Percentiles rank a stretch among this genome's conserved stretches.
Evolutionary conservation across 345 rosid species (phyloP).

Genomic region (Abelmoschus esculentus): DNA sequence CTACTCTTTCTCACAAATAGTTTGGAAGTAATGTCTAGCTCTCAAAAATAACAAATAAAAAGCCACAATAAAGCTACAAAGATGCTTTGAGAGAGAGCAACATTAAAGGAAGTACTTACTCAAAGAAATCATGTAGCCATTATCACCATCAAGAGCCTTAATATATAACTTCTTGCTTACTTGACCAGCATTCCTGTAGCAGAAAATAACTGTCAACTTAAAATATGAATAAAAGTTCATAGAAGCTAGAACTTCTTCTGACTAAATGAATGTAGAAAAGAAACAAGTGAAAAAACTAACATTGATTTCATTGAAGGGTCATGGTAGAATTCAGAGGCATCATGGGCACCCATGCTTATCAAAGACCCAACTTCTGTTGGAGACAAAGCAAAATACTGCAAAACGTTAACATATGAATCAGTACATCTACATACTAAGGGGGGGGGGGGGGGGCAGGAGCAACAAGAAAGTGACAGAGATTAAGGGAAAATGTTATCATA

Average conservation of each 20-base stretch:
- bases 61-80: not conserved
- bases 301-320: conserved; percentile 84
- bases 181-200: conserved; percentile 85
- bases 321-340: conserved; percentile 81
- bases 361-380: conserved; percentile 88
- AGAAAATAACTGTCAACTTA: not conserved
- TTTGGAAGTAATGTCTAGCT: not conserved
- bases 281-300: conserved; percentile 22
- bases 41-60: not conserved
- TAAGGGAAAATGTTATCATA: not conserved
- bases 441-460: not conserved
- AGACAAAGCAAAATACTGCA: conserved; percentile 79
- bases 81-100: not conserved
- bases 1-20: not conserved
- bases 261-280: not conserved
- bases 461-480: not conserved
- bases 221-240: not conserved
- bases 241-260: not conserved
- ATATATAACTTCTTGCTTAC: conserved; percentile 79
- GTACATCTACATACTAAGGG: not conserved
- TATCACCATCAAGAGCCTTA: conserved; percentile 52
- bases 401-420: not conserved
- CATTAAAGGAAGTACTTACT: conserved; percentile 41
- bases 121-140: conserved; percentile 66
- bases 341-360: conserved; percentile 59